A percentile compares a stretch with the other conserved stretches of the same genome.
These are phyloP conservation scores for Chenopodium quinoa DNA, from an alignment of 148 eudicot genomes.

Conservation along the genomic window DNA sequence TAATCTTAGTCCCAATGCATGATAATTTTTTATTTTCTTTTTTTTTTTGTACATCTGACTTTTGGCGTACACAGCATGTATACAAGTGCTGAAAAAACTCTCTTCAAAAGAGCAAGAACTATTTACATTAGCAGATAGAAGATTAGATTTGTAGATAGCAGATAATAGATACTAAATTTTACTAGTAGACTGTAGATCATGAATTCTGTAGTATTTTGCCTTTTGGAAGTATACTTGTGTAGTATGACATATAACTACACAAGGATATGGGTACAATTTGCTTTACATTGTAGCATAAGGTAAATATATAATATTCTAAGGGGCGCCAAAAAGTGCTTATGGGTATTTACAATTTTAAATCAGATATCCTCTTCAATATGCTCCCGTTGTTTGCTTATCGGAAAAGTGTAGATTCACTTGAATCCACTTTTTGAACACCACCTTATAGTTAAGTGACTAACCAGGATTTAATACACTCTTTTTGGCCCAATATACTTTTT, in stretches of 20 bases:
- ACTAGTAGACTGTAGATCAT: not conserved
- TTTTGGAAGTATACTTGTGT: not conserved
- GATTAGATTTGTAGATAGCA: not conserved
- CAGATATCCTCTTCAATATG: not conserved
- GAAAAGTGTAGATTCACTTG: not conserved
- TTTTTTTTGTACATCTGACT: not conserved
- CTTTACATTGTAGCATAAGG: not conserved
- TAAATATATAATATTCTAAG: no score
- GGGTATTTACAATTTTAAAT: not conserved
- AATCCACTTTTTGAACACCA: not conserved
- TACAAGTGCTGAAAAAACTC: not conserved
- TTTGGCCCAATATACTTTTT: not conserved
- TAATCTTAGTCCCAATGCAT: slow-evolving; percentile 9
- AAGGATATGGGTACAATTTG: not conserved
- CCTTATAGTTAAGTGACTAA: not conserved
- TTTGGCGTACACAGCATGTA: not conserved
- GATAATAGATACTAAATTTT: not conserved
- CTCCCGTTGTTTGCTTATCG: not conserved
- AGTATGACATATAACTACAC: not conserved
- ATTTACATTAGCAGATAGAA: not conserved
- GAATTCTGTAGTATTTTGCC: not conserved
- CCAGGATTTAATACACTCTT: not conserved
- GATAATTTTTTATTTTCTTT: not conserved
- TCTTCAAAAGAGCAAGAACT: not conserved
- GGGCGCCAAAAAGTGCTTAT: not conserved